phyloP scores from a whole-genome alignment of 768 basidiomycete genomes.

The Hygrocybe coccinea region DNA sequence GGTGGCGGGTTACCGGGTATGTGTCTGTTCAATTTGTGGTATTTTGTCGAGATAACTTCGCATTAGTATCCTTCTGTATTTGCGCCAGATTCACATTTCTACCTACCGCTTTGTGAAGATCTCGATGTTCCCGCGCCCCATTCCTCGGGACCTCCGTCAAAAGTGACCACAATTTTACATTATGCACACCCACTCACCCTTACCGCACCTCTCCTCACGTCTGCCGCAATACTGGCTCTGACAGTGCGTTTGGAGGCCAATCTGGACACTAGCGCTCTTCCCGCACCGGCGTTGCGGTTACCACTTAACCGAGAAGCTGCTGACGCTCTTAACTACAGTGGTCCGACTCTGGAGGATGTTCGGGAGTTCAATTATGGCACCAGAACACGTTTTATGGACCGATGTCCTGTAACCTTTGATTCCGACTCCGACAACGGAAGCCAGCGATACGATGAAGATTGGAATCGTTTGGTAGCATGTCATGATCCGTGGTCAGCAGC shows the following conservation, averaged over 20 bases:
- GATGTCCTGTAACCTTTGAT: conserved; percentile 11
- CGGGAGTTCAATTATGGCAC: conserved; percentile 34
- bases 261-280: conserved; percentile 27
- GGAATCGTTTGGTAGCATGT: conserved; percentile 44
- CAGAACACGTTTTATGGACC: conserved; percentile 31
- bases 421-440: conserved; percentile 23
- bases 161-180: conserved; percentile 33
- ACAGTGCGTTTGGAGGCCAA: conserved; percentile 34
- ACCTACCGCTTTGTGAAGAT: conserved; percentile 35
- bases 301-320: conserved; percentile 36
- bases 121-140: conserved; percentile 17
- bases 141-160: conserved; percentile 31
- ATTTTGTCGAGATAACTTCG: conserved; percentile 3
- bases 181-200: conserved; percentile 39
- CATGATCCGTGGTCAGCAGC: conserved; percentile 33
- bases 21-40: conserved; percentile 1
- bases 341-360: conserved; percentile 40
- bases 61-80: conserved; percentile 39
- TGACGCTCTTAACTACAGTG: conserved; percentile 21
- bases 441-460: conserved; percentile 40
- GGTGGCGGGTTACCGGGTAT: conserved; percentile 39
- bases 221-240: conserved; percentile 38
- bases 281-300: conserved; percentile 18
- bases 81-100: conserved; percentile 42
- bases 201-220: conserved; percentile 37